Evolutionary conservation across 2,329 filamentous ascomycete species (phyloP).

Genomic region (Paracoccidioides lutzii): DNA sequence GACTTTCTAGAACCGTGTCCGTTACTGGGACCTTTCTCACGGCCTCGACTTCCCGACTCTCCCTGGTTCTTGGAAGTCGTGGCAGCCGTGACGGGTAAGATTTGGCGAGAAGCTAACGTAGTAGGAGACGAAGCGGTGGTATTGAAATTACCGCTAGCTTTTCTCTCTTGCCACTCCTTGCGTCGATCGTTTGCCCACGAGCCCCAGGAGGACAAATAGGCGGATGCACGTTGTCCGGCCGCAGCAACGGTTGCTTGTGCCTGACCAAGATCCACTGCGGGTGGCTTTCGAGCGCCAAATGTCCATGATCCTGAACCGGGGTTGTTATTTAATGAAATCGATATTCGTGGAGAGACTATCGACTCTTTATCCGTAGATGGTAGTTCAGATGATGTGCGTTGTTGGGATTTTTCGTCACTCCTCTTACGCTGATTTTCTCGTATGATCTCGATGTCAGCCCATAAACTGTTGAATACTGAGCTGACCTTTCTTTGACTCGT

Average conservation of each 20-base stretch:
- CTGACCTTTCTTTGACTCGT: constrained; percentile 80
- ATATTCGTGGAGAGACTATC: constrained; percentile 17
- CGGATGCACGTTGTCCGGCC: constrained; percentile 44
- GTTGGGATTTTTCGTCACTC: constrained; percentile 22
- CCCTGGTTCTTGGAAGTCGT: neutral
- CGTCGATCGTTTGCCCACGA: constrained; percentile 43
- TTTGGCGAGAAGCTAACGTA: neutral
- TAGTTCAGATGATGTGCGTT: constrained; percentile 15
- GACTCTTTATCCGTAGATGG: constrained; percentile 19
- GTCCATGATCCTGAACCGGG: constrained; percentile 14
- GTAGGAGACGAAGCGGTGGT: constrained; percentile 3
- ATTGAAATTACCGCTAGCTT: constrained; percentile 8
- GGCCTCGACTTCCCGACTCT: neutral
- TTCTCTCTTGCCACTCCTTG: constrained; percentile 35
- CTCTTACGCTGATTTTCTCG: constrained; percentile 56
- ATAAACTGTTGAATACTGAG: constrained; percentile 74
- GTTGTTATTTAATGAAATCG: constrained; percentile 13
- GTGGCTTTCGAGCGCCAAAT: constrained; percentile 21
- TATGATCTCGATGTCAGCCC: constrained; percentile 76
- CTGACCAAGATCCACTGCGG: constrained; percentile 38
- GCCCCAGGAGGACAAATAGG: constrained; percentile 52
- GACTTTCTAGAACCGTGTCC: constrained; percentile 18
- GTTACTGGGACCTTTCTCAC: constrained; percentile 13
- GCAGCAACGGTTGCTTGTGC: constrained; percentile 43
- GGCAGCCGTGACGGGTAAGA: neutral